Evolutionary conservation across 805 yeast genomes (phyloP).

Genomic region (Pichia manshurica): DNA sequence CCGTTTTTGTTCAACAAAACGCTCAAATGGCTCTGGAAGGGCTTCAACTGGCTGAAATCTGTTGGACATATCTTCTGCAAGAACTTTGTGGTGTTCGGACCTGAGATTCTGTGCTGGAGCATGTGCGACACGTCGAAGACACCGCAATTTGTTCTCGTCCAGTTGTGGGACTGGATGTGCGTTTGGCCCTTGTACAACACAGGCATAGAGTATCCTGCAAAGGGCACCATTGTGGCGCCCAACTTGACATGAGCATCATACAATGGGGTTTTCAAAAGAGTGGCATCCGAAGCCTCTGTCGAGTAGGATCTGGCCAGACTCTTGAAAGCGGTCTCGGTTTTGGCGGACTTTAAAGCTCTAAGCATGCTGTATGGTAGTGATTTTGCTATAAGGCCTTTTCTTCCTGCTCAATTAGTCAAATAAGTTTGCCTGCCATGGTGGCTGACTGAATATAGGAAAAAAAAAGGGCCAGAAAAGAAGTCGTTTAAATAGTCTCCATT

Average conservation of each 20-base stretch:
- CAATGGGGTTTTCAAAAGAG: conserved; percentile 62
- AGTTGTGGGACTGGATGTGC: conserved; percentile 88
- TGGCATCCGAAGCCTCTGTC: conserved; percentile 26
- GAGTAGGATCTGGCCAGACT: conserved; percentile 17
- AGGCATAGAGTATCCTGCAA: conserved; percentile 97
- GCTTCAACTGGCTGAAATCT: conserved; percentile 54
- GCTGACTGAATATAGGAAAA: no score
- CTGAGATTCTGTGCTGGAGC: conserved; percentile 82
- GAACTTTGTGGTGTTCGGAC: conserved; percentile 60
- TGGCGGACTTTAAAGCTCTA: no score
- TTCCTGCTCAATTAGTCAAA: no score
- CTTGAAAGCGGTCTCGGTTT: not conserved
- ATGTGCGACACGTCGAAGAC: conserved; percentile 95
- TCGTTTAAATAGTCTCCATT: no score
- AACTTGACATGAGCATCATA: conserved; percentile 69
- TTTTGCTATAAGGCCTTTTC: no score
- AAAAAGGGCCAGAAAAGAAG: no score
- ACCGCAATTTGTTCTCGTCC: conserved; percentile 88
- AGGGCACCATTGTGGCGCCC: conserved; percentile 91
- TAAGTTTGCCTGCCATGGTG: no score
- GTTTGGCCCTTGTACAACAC: conserved; percentile 78
- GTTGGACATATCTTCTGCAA: conserved; percentile 85
- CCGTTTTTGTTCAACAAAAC: conserved; percentile 65
- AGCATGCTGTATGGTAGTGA: no score
- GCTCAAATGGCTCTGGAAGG: conserved; percentile 64